Evolutionary conservation across 2,329 filamentous ascomycete genomes (phyloP).

Genomic region (Colletotrichum chrysophilum): DNA sequence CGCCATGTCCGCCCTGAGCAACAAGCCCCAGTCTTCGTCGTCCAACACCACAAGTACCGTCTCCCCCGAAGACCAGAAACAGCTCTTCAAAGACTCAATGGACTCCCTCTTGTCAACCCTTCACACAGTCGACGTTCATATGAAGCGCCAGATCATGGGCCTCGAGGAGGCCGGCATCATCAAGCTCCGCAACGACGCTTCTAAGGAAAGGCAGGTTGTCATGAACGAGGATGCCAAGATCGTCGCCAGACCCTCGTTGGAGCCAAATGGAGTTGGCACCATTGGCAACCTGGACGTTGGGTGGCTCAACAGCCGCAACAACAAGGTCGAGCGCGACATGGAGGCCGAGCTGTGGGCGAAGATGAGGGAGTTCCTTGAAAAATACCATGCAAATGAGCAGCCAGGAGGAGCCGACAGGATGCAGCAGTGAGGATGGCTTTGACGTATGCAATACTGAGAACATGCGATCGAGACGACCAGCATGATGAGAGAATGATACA

Average conservation of each 20-base stretch:
- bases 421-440: background rate
- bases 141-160: conserved; percentile 78
- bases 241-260: conserved; percentile 42
- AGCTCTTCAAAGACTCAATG: conserved; percentile 63
- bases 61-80: conserved; percentile 42
- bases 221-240: conserved; percentile 23
- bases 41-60: background rate
- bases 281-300: conserved; percentile 78
- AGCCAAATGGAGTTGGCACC: conserved; percentile 60
- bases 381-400: conserved; percentile 16
- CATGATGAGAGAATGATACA: background rate
- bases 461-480: background rate
- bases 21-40: conserved; percentile 47
- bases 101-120: conserved; percentile 75
- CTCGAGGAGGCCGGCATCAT: conserved; percentile 84
- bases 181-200: conserved; percentile 42
- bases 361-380: conserved; percentile 41
- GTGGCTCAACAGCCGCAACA: conserved; percentile 86
- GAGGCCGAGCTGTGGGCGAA: conserved; percentile 78
- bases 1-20: conserved; percentile 47
- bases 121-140: conserved; percentile 74
- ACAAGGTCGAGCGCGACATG: conserved; percentile 82
- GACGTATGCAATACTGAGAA: background rate
- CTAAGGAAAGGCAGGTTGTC: conserved; percentile 24
- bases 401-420: conserved; percentile 10